phyloP scores from a whole-genome alignment of 1,139 yeast species.

The Arxiozyma telluris region DNA sequence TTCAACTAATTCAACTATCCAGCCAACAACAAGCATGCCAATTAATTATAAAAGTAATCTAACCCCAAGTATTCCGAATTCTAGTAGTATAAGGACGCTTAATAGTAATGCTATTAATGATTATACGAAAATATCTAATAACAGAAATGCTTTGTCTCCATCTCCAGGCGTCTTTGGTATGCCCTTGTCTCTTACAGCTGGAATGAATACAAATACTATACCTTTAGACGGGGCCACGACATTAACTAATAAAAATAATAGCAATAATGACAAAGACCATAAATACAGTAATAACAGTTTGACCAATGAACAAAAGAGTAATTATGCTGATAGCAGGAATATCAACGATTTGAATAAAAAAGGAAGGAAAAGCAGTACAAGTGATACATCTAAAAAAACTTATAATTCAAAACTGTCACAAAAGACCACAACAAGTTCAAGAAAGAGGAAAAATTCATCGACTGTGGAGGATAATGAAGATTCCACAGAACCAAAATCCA shows the following conservation, averaged over 20 bases:
- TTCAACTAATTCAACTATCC: not conserved
- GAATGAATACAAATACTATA: not conserved
- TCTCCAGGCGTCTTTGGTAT: not conserved
- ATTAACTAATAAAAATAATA: not conserved
- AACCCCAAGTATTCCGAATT: not conserved
- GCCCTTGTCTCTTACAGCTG: not conserved
- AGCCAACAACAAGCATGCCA: not conserved
- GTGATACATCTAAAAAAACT: not conserved
- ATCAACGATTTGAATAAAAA: not conserved
- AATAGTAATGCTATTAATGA: conserved; percentile 7
- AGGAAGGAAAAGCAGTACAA: not conserved
- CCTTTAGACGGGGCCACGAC: not conserved
- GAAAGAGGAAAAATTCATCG: not conserved
- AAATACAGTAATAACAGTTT: not conserved
- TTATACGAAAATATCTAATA: conserved; percentile 1
- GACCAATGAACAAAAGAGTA: not conserved
- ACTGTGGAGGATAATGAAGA: not conserved
- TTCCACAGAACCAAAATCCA: not conserved
- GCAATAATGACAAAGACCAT: not conserved
- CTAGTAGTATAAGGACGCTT: not conserved
- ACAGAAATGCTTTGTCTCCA: not conserved
- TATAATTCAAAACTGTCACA: not conserved
- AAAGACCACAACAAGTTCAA: not conserved
- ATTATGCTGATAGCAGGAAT: not conserved
- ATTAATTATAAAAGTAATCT: not conserved